phyloP scores from a whole-genome alignment of 495 filamentous ascomycete genomes.

The Podospora pseudopauciseta region DNA sequence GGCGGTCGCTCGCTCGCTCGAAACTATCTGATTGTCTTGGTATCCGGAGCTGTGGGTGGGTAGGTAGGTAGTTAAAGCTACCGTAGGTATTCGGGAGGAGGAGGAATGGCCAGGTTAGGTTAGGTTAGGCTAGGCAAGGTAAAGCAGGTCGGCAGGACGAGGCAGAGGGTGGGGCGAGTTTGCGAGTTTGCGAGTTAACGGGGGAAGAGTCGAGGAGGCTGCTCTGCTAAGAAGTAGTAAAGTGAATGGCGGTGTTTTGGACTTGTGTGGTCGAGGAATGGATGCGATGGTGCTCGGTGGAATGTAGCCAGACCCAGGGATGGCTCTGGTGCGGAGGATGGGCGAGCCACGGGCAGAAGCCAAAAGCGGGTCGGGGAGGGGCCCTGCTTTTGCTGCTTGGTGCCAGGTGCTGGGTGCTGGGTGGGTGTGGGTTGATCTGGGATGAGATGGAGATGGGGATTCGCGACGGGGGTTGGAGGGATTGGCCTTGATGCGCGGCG shows the following conservation, averaged over 20 bases:
- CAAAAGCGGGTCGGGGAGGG: slow-evolving; percentile 18
- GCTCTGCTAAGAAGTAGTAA: not conserved
- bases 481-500: slow-evolving; percentile 18
- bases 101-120: not conserved
- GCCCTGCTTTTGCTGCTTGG: slow-evolving; percentile 17
- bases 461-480: slow-evolving; percentile 19
- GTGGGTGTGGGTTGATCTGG: not conserved
- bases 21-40: not conserved
- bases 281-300: not conserved
- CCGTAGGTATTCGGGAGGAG: not conserved
- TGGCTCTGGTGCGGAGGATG: not conserved
- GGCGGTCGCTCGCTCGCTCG: too few relatives aligned
- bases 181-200: not conserved
- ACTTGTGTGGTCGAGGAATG: not conserved
- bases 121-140: not conserved
- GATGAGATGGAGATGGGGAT: slow-evolving; percentile 25
- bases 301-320: slow-evolving; percentile 9
- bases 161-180: not conserved
- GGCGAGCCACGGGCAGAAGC: slow-evolving; percentile 2
- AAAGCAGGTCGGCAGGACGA: not conserved
- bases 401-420: too few relatives aligned
- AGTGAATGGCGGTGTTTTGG: not conserved
- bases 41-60: not conserved
- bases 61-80: too few relatives aligned
- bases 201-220: not conserved